phyloP scores from a whole-genome alignment of 371 early-diverging fungal genomes.

The Mucor velutinosus region DNA sequence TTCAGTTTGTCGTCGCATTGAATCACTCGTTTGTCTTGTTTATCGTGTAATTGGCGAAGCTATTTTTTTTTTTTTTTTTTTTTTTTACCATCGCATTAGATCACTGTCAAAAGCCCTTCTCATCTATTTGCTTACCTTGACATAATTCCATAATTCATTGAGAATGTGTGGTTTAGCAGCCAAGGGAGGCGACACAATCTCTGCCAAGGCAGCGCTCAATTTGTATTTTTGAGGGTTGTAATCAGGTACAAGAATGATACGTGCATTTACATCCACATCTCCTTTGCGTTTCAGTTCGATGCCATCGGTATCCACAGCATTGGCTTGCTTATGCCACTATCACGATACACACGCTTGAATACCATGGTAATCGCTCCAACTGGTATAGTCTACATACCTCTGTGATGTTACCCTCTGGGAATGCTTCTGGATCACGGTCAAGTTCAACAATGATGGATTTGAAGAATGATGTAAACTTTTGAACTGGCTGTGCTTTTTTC shows the following conservation, averaged over 20 bases:
- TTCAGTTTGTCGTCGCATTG: constrained; percentile 62
- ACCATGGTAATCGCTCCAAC: background rate
- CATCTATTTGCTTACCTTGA: constrained; percentile 63
- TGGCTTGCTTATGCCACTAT: constrained; percentile 70
- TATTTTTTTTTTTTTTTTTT: constrained; percentile 25
- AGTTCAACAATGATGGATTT: constrained; percentile 82
- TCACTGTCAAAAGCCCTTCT: background rate
- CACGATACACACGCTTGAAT: background rate
- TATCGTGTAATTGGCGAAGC: constrained; percentile 77
- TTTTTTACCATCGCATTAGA: background rate
- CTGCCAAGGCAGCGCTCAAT: constrained; percentile 65
- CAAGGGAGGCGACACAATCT: constrained; percentile 70
- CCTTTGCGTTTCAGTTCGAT: constrained; percentile 93
- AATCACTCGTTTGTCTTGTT: constrained; percentile 73
- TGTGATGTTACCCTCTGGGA: constrained; percentile 71
- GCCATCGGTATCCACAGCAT: constrained; percentile 76
- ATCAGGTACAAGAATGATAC: constrained; percentile 81
- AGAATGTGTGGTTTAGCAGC: constrained; percentile 78
- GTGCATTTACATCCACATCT: constrained; percentile 75
- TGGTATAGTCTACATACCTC: constrained; percentile 49
- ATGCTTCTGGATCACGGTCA: constrained; percentile 75
- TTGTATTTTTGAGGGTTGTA: constrained; percentile 79
- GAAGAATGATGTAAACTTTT: constrained; percentile 88
- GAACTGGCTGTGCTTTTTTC: constrained; percentile 62
- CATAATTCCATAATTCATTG: constrained; percentile 91